Evolutionary conservation across 176 grass and related monocot species (phyloP).

Genomic region (Triticum turgidum): DNA sequence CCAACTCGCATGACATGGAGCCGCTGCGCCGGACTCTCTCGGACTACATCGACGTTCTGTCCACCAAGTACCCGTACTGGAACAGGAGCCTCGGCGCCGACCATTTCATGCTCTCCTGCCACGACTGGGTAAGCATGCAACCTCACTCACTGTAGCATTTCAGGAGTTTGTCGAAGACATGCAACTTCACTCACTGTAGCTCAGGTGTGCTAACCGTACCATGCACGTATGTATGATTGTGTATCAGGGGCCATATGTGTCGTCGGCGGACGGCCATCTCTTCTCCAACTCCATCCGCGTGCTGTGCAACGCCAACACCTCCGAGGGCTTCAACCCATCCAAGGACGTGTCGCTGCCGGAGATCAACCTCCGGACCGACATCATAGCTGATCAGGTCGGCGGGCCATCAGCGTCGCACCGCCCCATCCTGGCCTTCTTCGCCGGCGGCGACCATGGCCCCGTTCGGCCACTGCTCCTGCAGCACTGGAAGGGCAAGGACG

Average conservation of each 20-base stretch:
- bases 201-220: neutral
- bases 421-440: slow-evolving; percentile 78
- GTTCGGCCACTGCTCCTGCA: slow-evolving; percentile 57
- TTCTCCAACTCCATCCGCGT: slow-evolving; percentile 69
- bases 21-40: slow-evolving; percentile 55
- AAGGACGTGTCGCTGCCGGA: slow-evolving; percentile 79
- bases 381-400: slow-evolving; percentile 39
- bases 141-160: neutral
- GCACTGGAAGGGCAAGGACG: slow-evolving; percentile 52
- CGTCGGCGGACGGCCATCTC: slow-evolving; percentile 40
- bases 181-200: no score
- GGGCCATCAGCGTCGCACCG: slow-evolving; percentile 64
- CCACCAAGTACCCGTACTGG: slow-evolving; percentile 68
- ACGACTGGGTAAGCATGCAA: slow-evolving; percentile 73
- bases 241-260: slow-evolving; percentile 67
- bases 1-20: slow-evolving; percentile 41
- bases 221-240: neutral
- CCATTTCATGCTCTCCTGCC: slow-evolving; percentile 97
- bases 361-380: slow-evolving; percentile 68
- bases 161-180: neutral
- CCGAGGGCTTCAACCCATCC: slow-evolving; percentile 71
- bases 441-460: slow-evolving; percentile 77
- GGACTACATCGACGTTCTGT: slow-evolving; percentile 65
- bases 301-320: slow-evolving; percentile 92
- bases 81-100: slow-evolving; percentile 77